These are phyloP conservation scores for Areca catechu DNA, from an alignment of 176 grass and related monocot species.

Conservation along the genomic window DNA sequence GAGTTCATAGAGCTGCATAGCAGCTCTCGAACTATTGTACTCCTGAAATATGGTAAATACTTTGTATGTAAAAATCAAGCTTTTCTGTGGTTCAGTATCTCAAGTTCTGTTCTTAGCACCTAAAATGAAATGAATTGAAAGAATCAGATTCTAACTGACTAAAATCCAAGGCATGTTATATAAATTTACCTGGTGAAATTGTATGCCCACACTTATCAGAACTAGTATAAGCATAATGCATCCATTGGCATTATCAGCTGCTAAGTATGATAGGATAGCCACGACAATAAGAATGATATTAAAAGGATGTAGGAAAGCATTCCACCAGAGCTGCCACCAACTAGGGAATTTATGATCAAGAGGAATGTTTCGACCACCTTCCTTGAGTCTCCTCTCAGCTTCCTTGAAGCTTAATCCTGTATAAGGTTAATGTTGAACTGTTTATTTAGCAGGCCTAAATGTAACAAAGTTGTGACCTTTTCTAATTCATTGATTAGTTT, in stretches of 20 bases:
- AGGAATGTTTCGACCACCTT: constrained; percentile 23
- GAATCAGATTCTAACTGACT: too few species aligned
- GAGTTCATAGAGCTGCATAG: constrained; percentile 27
- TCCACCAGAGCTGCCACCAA: constrained; percentile 31
- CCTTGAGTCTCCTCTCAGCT: constrained; percentile 29
- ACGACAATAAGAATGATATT: constrained; percentile 40
- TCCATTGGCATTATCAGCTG: constrained; percentile 30
- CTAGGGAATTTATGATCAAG: constrained; percentile 4
- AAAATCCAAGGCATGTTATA: not conserved
- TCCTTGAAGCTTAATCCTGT: constrained; percentile 42
- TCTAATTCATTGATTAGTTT: not conserved
- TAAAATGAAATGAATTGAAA: too few species aligned
- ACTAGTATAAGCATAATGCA: constrained; percentile 37
- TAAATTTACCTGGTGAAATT: constrained; percentile 28
- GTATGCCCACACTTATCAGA: constrained; percentile 24
- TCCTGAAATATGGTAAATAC: constrained; percentile 12
- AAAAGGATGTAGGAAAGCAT: constrained; percentile 33
- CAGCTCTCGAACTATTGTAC: constrained; percentile 30
- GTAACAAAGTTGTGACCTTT: not conserved
- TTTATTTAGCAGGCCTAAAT: not conserved
- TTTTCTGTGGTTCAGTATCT: not conserved
- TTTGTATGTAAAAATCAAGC: not conserved
- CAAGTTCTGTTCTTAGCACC: too few species aligned
- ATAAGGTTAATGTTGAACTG: not conserved
- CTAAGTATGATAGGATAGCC: constrained; percentile 27